phyloP scores from a whole-genome alignment of 2,329 filamentous ascomycete genomes.

The Penicillium sp. region DNA sequence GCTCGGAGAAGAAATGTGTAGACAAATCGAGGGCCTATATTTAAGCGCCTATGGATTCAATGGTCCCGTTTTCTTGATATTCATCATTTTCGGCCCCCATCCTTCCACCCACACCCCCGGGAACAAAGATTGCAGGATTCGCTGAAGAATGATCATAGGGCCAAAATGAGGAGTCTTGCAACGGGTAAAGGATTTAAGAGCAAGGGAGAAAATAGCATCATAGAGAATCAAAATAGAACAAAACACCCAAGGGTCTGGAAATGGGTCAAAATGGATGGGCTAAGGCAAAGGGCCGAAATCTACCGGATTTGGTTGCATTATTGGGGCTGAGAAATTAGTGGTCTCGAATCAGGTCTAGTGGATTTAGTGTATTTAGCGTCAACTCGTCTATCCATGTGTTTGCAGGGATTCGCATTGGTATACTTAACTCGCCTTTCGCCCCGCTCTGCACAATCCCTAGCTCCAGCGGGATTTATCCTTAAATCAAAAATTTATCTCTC shows the following conservation, averaged over 20 bases:
- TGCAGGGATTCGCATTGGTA: not conserved
- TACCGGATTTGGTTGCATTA: not conserved
- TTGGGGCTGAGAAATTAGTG: not conserved
- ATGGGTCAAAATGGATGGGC: not conserved
- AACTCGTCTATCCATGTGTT: not conserved
- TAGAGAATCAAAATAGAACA: not conserved
- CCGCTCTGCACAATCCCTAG: not conserved
- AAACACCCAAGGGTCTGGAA: not conserved
- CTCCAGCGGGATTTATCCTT: not conserved
- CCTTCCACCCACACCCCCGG: constrained; percentile 3
- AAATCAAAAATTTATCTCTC: not conserved
- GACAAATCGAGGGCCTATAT: constrained; percentile 36
- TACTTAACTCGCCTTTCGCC: not conserved
- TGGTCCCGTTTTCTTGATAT: constrained; percentile 23
- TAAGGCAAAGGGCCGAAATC: constrained; percentile 2
- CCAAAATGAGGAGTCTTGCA: not conserved
- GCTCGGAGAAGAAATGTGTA: constrained; percentile 19
- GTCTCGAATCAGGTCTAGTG: not conserved
- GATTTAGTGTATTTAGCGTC: not conserved
- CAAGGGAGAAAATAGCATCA: not conserved
- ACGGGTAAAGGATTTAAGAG: not conserved
- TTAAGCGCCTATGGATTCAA: constrained; percentile 38
- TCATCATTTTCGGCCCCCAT: constrained; percentile 35
- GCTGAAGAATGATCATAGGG: constrained; percentile 16
- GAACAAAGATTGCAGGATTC: constrained; percentile 25